Conservation (phyloP, 2,329 filamentous ascomycete species). For the Colletotrichum camelliae region DNA sequence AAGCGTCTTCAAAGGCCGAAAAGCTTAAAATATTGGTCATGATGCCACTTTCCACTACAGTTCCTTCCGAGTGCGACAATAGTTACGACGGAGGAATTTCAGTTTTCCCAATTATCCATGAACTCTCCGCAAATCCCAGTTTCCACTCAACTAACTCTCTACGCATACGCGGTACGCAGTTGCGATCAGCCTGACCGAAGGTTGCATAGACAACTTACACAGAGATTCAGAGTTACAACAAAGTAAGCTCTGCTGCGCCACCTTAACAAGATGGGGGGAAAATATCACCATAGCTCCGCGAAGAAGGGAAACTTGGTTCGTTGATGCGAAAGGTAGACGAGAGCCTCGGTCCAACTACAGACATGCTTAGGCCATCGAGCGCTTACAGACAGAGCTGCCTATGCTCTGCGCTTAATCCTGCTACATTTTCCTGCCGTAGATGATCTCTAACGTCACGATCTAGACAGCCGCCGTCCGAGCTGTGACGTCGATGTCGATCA, state of each 20-base stretch:
- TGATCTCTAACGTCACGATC: background rate
- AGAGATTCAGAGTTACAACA: background rate
- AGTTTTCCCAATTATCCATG: background rate
- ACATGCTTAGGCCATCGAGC: background rate
- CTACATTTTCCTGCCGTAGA: background rate
- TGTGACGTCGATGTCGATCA: background rate
- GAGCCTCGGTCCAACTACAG: background rate
- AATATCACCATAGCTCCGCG: background rate
- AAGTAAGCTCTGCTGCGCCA: slow-evolving; percentile 5
- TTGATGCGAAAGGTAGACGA: background rate
- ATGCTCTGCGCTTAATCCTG: background rate
- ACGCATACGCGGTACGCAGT: background rate
- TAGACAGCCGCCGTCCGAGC: background rate
- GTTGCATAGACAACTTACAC: background rate
- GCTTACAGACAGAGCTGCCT: background rate
- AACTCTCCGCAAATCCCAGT: slow-evolving; percentile 3
- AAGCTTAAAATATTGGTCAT: slow-evolving; percentile 13
- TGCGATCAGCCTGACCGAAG: background rate
- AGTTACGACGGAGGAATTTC: background rate
- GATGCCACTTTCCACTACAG: background rate
- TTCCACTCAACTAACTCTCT: background rate
- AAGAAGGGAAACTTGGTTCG: background rate
- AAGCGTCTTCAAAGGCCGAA: slow-evolving; percentile 19
- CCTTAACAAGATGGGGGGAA: background rate
- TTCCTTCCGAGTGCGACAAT: background rate